Evolutionary conservation across 495 filamentous ascomycete species (phyloP), one percentile per base, ranked within the genome.

Genomic region (Penicillium macrosclerotiorum): DNA sequence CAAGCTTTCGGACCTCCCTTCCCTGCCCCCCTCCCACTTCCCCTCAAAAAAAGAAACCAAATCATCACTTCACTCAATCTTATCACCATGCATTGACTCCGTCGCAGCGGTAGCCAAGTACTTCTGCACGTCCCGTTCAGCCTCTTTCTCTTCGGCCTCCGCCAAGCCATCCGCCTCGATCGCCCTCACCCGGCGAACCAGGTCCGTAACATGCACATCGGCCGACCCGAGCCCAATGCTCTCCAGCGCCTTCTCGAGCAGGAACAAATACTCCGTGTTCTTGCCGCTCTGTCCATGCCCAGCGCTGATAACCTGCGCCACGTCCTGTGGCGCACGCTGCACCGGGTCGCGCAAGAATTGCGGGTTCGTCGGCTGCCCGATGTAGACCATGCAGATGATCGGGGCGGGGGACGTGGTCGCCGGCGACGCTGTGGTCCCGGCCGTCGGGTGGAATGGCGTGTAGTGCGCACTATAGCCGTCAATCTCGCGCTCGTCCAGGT

Each of bases 401-500:
- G 74, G 67, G 9, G 58, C 46, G 4, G 36, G n/a, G n/a, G n/a
- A n/a, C n/a, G n/a, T n/a, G n/a, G n/a, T n/a, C n/a, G n/a, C n/a
- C n/a, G n/a, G n/a, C n/a, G n/a, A n/a, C 6, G 3, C 5, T 31
- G 42, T 36, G 1, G 30, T 18, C 42, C 26, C 38, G 0, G 72
- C 57, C 9, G 77, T 71, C 8, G 86, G 78, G 59, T 88, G 73
- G 65, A 95, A 95, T 1, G 83, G 81, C 16, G 88, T 91, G 65
- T 88, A 88, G 60, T 94, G 89, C 51, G 93, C 90, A 24, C 80
- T 86, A 62, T 97, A 97, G 5, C 94, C 94, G 63, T 97, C 93
- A 55, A 96, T 95, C 69, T 99, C 94, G 11, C 94, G 85, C 45
- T 95, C 90, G 61, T 97, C 91, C 26, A 99, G 89, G 64, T 96